A percentile compares a stretch with the other conserved stretches of the same genome.
Conservation (phyloP, 257 asterid species). For the Fraxinus americana region DNA sequence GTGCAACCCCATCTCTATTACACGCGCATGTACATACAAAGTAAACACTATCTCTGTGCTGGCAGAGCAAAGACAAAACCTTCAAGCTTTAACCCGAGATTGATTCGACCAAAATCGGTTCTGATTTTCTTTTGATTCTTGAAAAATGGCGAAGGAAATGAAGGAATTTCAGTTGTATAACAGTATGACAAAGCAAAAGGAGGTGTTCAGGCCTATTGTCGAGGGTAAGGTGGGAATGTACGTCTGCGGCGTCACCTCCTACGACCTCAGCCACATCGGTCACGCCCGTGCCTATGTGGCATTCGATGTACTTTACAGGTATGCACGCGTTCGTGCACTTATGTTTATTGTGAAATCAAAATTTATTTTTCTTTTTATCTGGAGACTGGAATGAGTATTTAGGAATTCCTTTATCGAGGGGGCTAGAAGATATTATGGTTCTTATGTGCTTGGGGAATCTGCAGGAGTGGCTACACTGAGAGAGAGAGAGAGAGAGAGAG, state of each 20-base stretch:
- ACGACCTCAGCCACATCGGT: slow-evolving; percentile 85
- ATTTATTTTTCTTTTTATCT: not conserved
- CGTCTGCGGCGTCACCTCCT: slow-evolving; percentile 81
- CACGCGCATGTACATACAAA: not conserved
- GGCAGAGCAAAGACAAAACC: not conserved
- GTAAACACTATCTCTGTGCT: not conserved
- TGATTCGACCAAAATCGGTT: not conserved
- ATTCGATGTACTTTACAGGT: slow-evolving; percentile 84
- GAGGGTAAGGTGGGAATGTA: slow-evolving; percentile 78
- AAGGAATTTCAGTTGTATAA: slow-evolving; percentile 59
- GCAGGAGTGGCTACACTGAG: not conserved
- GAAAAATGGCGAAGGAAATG: slow-evolving; percentile 27
- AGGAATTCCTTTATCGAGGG: not conserved
- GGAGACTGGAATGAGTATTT: not conserved
- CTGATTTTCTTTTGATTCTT: not conserved
- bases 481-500: no score
- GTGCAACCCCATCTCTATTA: no score
- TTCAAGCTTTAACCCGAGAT: not conserved
- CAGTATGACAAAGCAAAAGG: slow-evolving; percentile 71
- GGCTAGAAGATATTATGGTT: not conserved
- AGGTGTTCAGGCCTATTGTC: slow-evolving; percentile 53
- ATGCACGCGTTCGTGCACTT: not conserved
- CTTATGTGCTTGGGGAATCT: not conserved
- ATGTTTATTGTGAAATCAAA: not conserved
- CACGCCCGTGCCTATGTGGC: slow-evolving; percentile 88